Evolutionary conservation across 306 rosid species (phyloP).

Genomic region (Dicorynia guianensis): DNA sequence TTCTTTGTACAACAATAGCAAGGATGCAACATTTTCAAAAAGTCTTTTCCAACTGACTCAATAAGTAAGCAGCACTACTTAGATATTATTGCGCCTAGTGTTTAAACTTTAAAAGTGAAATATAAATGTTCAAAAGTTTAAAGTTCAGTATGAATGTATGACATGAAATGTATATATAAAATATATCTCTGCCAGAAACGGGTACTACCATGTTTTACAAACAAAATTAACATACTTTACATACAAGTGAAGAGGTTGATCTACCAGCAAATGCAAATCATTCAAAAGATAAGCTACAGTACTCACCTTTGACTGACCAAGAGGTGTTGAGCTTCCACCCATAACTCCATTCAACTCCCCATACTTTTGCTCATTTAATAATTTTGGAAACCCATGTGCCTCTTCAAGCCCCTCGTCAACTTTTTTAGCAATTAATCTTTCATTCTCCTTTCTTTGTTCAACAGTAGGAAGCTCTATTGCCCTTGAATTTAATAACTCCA

Average conservation of each 20-base stretch:
- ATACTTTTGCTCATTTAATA: constrained; percentile 48
- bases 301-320: constrained; percentile 60
- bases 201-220: not conserved
- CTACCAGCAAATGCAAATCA: constrained; percentile 18
- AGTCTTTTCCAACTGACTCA: too few species aligned
- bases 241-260: not conserved
- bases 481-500: constrained; percentile 76
- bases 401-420: constrained; percentile 48
- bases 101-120: constrained; percentile 5
- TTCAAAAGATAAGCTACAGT: constrained; percentile 36
- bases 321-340: constrained; percentile 65
- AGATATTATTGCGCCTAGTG: not conserved
- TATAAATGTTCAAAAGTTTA: constrained; percentile 4
- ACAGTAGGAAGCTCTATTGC: constrained; percentile 53
- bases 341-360: constrained; percentile 50
- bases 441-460: constrained; percentile 48
- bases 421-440: constrained; percentile 36
- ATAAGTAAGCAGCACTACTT: too few species aligned
- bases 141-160: not conserved
- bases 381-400: constrained; percentile 41
- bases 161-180: too few species aligned
- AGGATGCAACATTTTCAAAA: too few species aligned
- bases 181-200: not conserved
- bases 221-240: not conserved
- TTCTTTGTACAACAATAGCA: too few species aligned